Percentiles rank a stretch among this genome's conserved stretches.
Conservation (phyloP, 2,329 filamentous ascomycete genomes). For the Trichoderma guizhouense region DNA sequence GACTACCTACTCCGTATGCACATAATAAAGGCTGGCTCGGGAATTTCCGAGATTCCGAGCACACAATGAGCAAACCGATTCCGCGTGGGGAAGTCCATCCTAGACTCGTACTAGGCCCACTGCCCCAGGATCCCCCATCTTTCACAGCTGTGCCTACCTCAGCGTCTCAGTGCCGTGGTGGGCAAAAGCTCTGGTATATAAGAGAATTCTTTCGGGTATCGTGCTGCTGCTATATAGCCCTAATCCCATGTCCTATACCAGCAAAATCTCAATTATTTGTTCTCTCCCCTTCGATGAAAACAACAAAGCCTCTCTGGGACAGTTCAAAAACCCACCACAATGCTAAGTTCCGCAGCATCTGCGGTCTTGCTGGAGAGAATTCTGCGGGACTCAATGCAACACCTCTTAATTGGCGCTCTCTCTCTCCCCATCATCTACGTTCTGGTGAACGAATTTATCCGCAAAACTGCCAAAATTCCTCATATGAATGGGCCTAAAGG, state of each 20-base stretch:
- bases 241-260: background rate
- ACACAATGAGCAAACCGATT: background rate
- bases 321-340: background rate
- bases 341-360: background rate
- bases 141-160: background rate
- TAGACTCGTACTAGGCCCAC: background rate
- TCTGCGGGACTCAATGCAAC: background rate
- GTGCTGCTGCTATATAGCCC: background rate
- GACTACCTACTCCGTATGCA: background rate
- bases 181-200: background rate
- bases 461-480: slow-evolving; percentile 39
- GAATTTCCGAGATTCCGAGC: background rate
- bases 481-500: slow-evolving; percentile 48
- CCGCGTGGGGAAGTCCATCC: background rate
- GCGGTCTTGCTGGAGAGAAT: background rate
- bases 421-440: background rate
- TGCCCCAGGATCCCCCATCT: background rate
- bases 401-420: background rate
- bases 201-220: background rate
- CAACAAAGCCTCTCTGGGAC: background rate
- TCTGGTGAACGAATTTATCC: background rate
- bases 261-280: background rate
- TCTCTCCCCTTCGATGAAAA: background rate
- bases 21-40: background rate
- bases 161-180: background rate